Evolutionary conservation across 139 green algal species (phyloP).

Genomic region (Chloropicon primus): DNA sequence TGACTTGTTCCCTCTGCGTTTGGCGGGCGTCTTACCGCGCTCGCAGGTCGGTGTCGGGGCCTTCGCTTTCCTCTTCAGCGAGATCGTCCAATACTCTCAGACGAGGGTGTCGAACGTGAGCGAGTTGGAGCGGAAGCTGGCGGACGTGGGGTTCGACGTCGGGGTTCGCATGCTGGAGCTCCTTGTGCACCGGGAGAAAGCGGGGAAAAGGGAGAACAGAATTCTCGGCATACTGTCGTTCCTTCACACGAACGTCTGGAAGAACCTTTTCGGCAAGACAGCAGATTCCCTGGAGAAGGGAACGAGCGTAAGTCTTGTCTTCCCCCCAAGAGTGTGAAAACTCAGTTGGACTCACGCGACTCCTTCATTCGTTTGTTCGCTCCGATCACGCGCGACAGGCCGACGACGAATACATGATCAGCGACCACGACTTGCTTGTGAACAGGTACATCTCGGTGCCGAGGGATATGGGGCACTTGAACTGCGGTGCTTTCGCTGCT

Average conservation of each 20-base stretch:
- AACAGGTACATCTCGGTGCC: slow-evolving; percentile 82
- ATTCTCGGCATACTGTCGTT: slow-evolving; percentile 83
- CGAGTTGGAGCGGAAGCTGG: slow-evolving; percentile 83
- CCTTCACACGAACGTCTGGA: slow-evolving; percentile 81
- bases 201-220: slow-evolving; percentile 39
- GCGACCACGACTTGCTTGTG: slow-evolving; percentile 74
- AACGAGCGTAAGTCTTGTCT: slow-evolving; percentile 16
- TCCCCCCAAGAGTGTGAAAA: too few species aligned
- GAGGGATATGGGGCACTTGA: slow-evolving; percentile 74
- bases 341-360: too few species aligned
- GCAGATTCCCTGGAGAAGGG: slow-evolving; percentile 91
- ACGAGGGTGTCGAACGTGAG: slow-evolving; percentile 61
- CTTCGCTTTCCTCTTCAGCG: slow-evolving; percentile 88
- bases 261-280: slow-evolving; percentile 76
- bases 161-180: slow-evolving; percentile 77
- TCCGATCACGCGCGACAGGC: too few species aligned
- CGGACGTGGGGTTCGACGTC: slow-evolving; percentile 66
- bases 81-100: slow-evolving; percentile 89
- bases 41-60: slow-evolving; percentile 68
- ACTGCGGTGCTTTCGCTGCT: slow-evolving; percentile 75
- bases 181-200: slow-evolving; percentile 62
- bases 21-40: too few species aligned
- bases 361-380: too few species aligned
- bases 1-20: too few species aligned
- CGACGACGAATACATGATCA: slow-evolving; percentile 96